These are phyloP conservation scores for Fonsecaea erecta DNA, from an alignment of 2,329 filamentous ascomycete species.

Conservation along the genomic window DNA sequence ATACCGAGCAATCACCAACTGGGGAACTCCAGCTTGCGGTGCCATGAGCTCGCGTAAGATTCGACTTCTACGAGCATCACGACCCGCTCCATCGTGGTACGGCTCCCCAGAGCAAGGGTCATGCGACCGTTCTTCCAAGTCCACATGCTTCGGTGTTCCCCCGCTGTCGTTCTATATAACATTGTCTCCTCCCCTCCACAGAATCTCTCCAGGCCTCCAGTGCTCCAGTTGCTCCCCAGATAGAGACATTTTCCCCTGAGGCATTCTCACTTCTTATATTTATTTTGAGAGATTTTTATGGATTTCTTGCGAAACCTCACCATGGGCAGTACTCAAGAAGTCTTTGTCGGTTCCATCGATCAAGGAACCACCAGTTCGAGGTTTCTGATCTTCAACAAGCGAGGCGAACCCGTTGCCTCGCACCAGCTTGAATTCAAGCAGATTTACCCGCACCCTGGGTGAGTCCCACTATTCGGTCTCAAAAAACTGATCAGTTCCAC, in stretches of 20 bases:
- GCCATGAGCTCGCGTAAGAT: conserved; percentile 7
- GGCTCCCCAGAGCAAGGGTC: conserved; percentile 7
- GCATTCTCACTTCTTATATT: not conserved
- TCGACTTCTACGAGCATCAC: not conserved
- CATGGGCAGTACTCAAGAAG: conserved; percentile 48
- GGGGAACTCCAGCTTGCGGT: not conserved
- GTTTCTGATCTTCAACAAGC: conserved; percentile 86
- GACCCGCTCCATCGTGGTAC: conserved; percentile 6
- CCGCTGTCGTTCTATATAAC: conserved; percentile 28
- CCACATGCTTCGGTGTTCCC: conserved; percentile 26
- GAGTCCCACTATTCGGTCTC: conserved; percentile 30
- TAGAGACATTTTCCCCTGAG: conserved; percentile 7
- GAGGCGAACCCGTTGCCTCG: conserved; percentile 75
- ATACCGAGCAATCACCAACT: conserved; percentile 17
- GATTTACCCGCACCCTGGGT: conserved; percentile 83
- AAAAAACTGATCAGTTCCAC: conserved; percentile 14
- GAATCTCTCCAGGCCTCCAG: conserved; percentile 24
- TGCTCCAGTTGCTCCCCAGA: conserved; percentile 6
- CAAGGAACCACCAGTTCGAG: conserved; percentile 88
- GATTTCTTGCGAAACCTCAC: conserved; percentile 12
- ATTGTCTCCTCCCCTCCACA: conserved; percentile 22
- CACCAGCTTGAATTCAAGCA: conserved; percentile 89
- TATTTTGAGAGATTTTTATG: not conserved
- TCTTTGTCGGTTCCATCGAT: conserved; percentile 86
- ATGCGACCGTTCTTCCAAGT: conserved; percentile 17